Percentiles rank a stretch among this genome's conserved stretches.
These are phyloP conservation scores for Leptographium lundbergii DNA, from an alignment of 2,329 filamentous ascomycete genomes.

Conservation along the genomic window DNA sequence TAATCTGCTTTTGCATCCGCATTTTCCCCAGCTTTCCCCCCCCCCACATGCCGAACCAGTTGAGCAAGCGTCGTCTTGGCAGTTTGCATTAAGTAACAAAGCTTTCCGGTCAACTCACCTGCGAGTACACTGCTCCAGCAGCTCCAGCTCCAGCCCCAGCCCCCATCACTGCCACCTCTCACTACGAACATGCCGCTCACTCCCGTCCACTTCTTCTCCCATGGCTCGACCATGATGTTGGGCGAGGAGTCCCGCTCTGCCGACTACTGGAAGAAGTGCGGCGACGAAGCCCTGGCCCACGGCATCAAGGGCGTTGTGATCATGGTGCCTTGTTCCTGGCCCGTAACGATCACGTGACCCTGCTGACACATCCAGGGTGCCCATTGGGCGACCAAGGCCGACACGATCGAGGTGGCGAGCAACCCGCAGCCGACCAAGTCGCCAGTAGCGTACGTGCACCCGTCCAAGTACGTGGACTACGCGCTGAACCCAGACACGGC, in stretches of 20 bases:
- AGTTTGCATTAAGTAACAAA: not conserved
- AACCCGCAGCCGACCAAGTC: slow-evolving; percentile 48
- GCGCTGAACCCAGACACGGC: slow-evolving; percentile 45
- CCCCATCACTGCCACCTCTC: not conserved
- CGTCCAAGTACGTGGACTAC: slow-evolving; percentile 51
- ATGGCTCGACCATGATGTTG: slow-evolving; percentile 62
- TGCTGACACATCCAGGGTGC: slow-evolving; percentile 33
- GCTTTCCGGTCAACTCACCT: not conserved
- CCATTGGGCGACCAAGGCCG: slow-evolving; percentile 48
- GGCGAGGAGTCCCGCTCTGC: slow-evolving; percentile 50
- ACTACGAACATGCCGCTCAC: slow-evolving; percentile 14
- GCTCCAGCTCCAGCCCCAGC: not conserved
- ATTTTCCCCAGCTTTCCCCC: not conserved
- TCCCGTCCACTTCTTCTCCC: slow-evolving; percentile 55
- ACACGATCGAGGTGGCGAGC: slow-evolving; percentile 46
- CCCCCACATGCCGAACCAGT: not conserved
- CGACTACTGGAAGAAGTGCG: slow-evolving; percentile 52
- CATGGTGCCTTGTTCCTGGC: slow-evolving; percentile 32
- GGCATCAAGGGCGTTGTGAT: slow-evolving; percentile 51
- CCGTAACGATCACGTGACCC: slow-evolving; percentile 3
- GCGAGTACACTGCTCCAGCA: not conserved
- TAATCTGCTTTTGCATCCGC: too few relatives aligned
- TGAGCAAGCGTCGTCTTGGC: not conserved
- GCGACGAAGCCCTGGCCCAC: slow-evolving; percentile 46
- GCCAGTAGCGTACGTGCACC: slow-evolving; percentile 54